Base-by-base conservation (phyloP, 306 rosid species). In the Aeschynomene evenia region DNA sequence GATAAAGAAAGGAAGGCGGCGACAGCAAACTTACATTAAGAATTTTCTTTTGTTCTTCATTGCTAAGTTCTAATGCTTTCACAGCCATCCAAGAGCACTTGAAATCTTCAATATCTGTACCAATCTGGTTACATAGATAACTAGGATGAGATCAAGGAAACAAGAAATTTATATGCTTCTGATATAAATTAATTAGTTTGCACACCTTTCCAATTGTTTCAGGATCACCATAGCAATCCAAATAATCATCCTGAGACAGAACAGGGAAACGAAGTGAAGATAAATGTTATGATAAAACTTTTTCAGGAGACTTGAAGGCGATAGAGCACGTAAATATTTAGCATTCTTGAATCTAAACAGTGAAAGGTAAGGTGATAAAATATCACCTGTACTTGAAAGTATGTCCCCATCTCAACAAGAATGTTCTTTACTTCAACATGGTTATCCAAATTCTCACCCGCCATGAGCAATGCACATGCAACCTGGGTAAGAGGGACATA, bases 1-100 rank as follows among this genome's bases (percentile, higher is more conserved):
- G 33, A 6, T 18, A 39, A 22, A 28, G 48, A 36, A 68, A 15
- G 9, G 42, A 58, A 73, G 20, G 8, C 57, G 55, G 20, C n/a
- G 1, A 59, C 1, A 0, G 77, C 20, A 23, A 14, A 34, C 92
- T 85, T 80, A 91, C 99, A 76, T 76, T 18, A 77, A 94, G 63
- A 11, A 85, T 26, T 81, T 70, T 83, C 95, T 88, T 91, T 76
- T 94, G 97, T 63, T 85, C 68, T 53, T 88, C 91, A 12, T 77
- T 86, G 75, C 86, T 8, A 74, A 78, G 81, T 61, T 94, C 99
- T 73, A 94, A 40, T 14, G 99, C 97, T 78, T 94, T 94, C 77
- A 85, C 97, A 19, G 83, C 91, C 85, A 94, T 34, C 99, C 97
- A 94, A 70, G 99, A 94, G 82, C 99, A 94, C 76, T 94, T 94